Evolutionary conservation across 2,329 filamentous ascomycete species (phyloP).

Genomic region (Fusarium sp.): DNA sequence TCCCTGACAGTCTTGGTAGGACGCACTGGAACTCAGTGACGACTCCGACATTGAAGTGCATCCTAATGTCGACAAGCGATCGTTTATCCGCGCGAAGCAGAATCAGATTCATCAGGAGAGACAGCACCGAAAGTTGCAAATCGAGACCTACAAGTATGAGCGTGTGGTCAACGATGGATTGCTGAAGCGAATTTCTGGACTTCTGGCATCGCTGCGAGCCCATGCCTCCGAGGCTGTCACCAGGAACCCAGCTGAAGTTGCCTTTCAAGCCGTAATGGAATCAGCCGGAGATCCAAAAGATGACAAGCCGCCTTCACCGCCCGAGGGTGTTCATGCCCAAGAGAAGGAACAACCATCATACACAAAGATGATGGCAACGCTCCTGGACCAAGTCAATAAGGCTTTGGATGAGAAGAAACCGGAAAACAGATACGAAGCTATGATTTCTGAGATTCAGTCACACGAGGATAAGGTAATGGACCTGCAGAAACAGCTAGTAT

Average conservation of each 20-base stretch:
- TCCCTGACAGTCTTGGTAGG: slow-evolving; percentile 56
- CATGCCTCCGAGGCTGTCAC: slow-evolving; percentile 75
- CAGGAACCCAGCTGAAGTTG: slow-evolving; percentile 78
- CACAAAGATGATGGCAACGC: slow-evolving; percentile 97
- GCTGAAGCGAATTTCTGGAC: slow-evolving; percentile 80
- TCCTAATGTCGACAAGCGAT: slow-evolving; percentile 97
- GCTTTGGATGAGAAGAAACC: slow-evolving; percentile 81
- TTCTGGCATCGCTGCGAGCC: slow-evolving; percentile 78
- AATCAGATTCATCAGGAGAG: slow-evolving; percentile 95
- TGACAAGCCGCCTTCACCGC: slow-evolving; percentile 76
- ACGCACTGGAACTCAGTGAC: slow-evolving; percentile 95
- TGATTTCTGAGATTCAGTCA: slow-evolving; percentile 78
- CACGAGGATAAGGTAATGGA: slow-evolving; percentile 82
- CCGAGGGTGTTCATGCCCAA: slow-evolving; percentile 80
- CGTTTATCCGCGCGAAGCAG: slow-evolving; percentile 98
- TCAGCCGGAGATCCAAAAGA: slow-evolving; percentile 77
- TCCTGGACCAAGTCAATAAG: slow-evolving; percentile 91
- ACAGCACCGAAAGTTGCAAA: slow-evolving; percentile 84
- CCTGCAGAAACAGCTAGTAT: slow-evolving; percentile 78
- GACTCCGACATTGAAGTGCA: slow-evolving; percentile 99
- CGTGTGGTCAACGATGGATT: slow-evolving; percentile 92
- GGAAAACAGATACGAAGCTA: slow-evolving; percentile 74
- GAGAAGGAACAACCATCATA: slow-evolving; percentile 82
- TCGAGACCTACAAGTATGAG: slow-evolving; percentile 92
- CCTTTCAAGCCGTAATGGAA: slow-evolving; percentile 91